Evolutionary conservation across 139 green algal species (phyloP).

Genomic region (Chlorella sp.): DNA sequence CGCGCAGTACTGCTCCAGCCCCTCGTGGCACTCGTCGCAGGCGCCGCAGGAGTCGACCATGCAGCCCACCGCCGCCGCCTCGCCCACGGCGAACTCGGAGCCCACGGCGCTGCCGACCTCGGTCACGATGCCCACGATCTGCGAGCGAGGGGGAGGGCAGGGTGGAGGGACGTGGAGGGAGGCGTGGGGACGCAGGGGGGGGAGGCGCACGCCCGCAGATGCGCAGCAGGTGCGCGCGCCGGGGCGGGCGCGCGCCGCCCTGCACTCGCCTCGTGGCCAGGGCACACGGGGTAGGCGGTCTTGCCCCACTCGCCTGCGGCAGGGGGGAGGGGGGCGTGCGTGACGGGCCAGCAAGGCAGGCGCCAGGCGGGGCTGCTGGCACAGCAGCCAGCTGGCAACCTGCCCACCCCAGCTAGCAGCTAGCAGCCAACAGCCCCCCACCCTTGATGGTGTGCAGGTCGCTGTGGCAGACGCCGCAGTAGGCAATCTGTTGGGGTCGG

Average conservation of each 20-base stretch:
- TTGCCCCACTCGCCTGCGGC: too few relatives aligned
- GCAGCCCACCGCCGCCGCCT: slow-evolving; percentile 78
- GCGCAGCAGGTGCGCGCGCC: background rate
- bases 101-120: slow-evolving; percentile 72
- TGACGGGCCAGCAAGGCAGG: background rate
- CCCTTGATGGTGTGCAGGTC: slow-evolving; percentile 79
- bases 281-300: too few relatives aligned
- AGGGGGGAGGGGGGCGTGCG: too few relatives aligned
- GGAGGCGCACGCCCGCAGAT: background rate
- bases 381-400: background rate
- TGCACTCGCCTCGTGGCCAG: background rate
- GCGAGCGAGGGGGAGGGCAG: background rate
- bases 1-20: slow-evolving; percentile 57
- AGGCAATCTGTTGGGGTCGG: background rate
- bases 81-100: slow-evolving; percentile 70
- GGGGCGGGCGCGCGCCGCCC: background rate
- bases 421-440: too few relatives aligned
- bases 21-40: slow-evolving; percentile 39
- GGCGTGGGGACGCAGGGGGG: background rate
- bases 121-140: slow-evolving; percentile 82
- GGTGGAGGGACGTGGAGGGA: background rate
- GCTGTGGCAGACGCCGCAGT: slow-evolving; percentile 77
- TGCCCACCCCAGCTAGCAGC: background rate
- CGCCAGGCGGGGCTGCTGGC: background rate
- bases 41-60: slow-evolving; percentile 74